Evolutionary conservation across 2,329 filamentous ascomycete genomes (phyloP).

Genomic region (Xylogone sp.): DNA sequence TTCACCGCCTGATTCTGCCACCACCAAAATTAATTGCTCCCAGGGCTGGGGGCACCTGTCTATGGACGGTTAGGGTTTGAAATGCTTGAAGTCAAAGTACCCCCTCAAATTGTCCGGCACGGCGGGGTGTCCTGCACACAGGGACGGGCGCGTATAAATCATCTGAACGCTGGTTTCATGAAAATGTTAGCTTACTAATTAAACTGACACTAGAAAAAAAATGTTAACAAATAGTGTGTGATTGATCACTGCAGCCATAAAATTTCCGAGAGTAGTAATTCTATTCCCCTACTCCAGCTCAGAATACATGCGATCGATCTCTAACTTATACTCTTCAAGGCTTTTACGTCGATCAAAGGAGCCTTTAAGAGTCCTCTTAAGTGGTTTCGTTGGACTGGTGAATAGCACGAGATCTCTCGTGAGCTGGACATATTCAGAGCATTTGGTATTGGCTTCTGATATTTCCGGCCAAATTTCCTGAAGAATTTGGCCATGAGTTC

Average conservation of each 20-base stretch:
- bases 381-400: slow-evolving; percentile 24
- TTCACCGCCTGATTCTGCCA: background rate
- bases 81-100: no score
- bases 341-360: slow-evolving; percentile 27
- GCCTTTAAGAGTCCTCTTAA: slow-evolving; percentile 30
- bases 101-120: no score
- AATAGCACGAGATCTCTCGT: slow-evolving; percentile 24
- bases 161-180: slow-evolving; percentile 7
- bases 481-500: slow-evolving; percentile 11
- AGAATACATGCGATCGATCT: slow-evolving; percentile 28
- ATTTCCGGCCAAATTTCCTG: slow-evolving; percentile 25
- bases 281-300: background rate
- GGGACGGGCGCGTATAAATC: no score
- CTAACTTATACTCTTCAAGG: slow-evolving; percentile 22
- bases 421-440: slow-evolving; percentile 24
- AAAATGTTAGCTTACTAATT: no score
- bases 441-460: slow-evolving; percentile 22
- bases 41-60: no score
- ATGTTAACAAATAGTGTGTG: no score
- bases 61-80: no score
- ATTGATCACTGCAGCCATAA: no score
- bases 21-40: no score
- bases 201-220: no score
- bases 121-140: no score
- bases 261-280: no score